Percentiles rank a stretch among this genome's conserved stretches.
These are phyloP conservation scores for Spathaspora girioi DNA, from an alignment of 805 yeast species.

Conservation along the genomic window DNA sequence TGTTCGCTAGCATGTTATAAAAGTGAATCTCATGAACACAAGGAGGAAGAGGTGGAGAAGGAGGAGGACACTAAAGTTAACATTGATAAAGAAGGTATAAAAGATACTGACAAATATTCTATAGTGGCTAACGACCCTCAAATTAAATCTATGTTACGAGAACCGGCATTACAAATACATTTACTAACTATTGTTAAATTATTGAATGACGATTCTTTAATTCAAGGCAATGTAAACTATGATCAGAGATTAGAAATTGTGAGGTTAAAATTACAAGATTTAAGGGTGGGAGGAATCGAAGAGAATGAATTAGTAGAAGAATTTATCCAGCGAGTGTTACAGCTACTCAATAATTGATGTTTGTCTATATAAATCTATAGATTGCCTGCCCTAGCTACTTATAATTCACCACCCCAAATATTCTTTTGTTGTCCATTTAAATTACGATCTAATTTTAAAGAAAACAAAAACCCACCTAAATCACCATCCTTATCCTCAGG, in stretches of 20 bases:
- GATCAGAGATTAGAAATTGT: conserved; percentile 61
- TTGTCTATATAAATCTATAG: conserved; percentile 1
- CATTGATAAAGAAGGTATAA: conserved; percentile 15
- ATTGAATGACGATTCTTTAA: conserved; percentile 36
- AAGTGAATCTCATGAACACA: conserved; percentile 32
- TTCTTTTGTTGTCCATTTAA: conserved; percentile 24
- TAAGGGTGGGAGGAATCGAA: conserved; percentile 63
- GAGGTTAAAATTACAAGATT: conserved; percentile 53
- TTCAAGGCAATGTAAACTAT: conserved; percentile 46
- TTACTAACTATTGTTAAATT: conserved; percentile 47
- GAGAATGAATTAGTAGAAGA: conserved; percentile 69
- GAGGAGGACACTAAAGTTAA: not conserved
- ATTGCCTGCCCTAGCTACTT: conserved; percentile 1
- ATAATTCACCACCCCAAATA: conserved; percentile 25
- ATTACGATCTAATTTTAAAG: conserved; percentile 29
- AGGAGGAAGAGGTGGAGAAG: conserved; percentile 4
- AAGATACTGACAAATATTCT: conserved; percentile 14
- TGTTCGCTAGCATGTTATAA: conserved; percentile 67
- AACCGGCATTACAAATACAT: conserved; percentile 56
- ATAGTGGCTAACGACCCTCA: conserved; percentile 37
- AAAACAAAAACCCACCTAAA: conserved; percentile 60
- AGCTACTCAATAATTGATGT: conserved; percentile 10
- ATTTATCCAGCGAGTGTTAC: conserved; percentile 46
- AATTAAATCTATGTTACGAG: conserved; percentile 44
- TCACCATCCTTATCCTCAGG: conserved; percentile 35